Base-by-base conservation (phyloP, 768 basidiomycete genomes). In the Lactifluus piperatus region DNA sequence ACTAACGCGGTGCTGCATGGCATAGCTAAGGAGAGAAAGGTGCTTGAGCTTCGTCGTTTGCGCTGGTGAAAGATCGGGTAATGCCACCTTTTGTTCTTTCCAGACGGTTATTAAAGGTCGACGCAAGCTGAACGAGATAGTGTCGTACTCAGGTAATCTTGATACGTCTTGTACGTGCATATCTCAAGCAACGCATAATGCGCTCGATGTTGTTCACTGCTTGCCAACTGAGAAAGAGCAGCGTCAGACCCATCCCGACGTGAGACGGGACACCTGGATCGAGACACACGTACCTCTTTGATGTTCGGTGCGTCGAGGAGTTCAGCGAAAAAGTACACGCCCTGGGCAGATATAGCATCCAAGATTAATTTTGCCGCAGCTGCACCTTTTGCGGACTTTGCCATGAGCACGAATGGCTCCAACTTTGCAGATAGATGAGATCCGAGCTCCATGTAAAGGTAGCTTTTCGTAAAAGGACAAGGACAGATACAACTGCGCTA, bases 311-410 rank as follows among this genome's bases (percentile, higher is more conserved):
- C 71, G 46, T 92, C 87, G 52, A 97, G 75, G 53, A 99, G 74
- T 71, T 98, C 94, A 0, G 85, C 82, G 68, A 97, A 99, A 58
- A 93, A 88, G 70, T 90, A 95, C 47, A 97, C 89, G 10, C 93
- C 94, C 16, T 86, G 85, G 0, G 94, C 91, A 45, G 89, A 81
- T 26, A 88, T 93, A 55, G 86, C 94, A 68, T 97, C 88, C 66
- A 84, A 79, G 30, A 94, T 74, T 56, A 94, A 81, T 69, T 94
- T 94, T 6, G 91, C 94, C 0, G 94, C 93, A 0, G 89, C 91
- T 0, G 92, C 92, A 1, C 95, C 95, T 68, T 91, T 94, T 10
- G 89, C 82, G 0, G 90, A 89, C 70, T 94, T 94, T 4, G 87
- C 91, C 74, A 97, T 91, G 60, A 97, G 81, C 44, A 97, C 71